Conservation (phyloP, 2,329 filamentous ascomycete genomes). For the Pseudocercospora cruenta region DNA sequence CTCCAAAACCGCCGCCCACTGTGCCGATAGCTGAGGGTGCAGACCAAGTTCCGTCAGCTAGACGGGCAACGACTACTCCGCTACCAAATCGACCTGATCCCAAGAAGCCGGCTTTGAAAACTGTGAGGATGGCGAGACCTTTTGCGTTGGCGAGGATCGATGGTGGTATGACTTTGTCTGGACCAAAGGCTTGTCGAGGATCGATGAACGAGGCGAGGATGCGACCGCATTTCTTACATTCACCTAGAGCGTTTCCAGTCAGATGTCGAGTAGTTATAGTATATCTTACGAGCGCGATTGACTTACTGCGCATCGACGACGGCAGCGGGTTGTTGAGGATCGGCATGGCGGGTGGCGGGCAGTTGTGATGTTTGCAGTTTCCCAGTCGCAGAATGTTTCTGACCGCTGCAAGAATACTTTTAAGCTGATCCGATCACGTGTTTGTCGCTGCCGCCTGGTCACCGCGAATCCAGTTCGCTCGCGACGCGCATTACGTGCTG, state of each 20-base stretch:
- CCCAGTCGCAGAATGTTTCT: neutral
- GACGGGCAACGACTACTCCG: constrained; percentile 77
- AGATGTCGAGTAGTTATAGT: neutral
- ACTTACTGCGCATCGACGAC: constrained; percentile 57
- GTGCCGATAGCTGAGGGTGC: constrained; percentile 81
- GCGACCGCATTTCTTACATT: constrained; percentile 96
- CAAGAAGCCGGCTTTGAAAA: constrained; percentile 85
- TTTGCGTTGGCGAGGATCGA: constrained; percentile 88
- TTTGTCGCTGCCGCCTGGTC: neutral
- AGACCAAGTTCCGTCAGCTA: constrained; percentile 78
- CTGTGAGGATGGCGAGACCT: constrained; percentile 83
- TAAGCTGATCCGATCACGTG: neutral
- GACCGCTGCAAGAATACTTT: neutral
- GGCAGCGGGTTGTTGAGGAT: constrained; percentile 60
- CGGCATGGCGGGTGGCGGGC: constrained; percentile 44
- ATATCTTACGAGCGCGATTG: neutral
- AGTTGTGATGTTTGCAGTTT: neutral
- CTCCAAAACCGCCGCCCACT: constrained; percentile 79
- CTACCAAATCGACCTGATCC: constrained; percentile 81
- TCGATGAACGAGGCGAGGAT: constrained; percentile 95
- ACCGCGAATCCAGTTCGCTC: neutral
- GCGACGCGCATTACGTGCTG: neutral
- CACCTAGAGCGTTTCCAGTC: constrained; percentile 61
- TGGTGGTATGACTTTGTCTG: constrained; percentile 96
- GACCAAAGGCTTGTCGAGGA: constrained; percentile 87